Base-by-base conservation (phyloP, 305 asterid species). In the Fraxinus nigra region DNA sequence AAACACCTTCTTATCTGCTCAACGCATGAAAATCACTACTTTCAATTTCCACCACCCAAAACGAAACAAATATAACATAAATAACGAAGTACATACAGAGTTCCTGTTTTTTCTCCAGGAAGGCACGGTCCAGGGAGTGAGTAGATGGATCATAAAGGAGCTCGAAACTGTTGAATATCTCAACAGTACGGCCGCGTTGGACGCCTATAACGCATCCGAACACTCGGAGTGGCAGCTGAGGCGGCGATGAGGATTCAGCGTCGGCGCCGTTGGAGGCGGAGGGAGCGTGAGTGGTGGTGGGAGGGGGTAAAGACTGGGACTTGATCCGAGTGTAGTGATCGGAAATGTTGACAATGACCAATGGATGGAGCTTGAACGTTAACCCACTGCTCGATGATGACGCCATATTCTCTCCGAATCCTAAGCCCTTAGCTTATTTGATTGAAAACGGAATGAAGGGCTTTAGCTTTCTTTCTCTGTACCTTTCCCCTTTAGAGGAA, bases 161-260 rank as follows among this genome's bases (percentile, higher is more conserved):
- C 85, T 95, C 98, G 80, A 95, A 95, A 81, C 94, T 95, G 85
- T 95, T 94, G 89, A 95, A 94, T 91, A 95, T 92, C 98, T 95
- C 99, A 20, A 95, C 98, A 32, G 95, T 93, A 72, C 99, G 96
- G 72, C 98, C 98, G 84, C 91, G 87, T 86, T 95, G 99, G 18
- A 95, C 95, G 26, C 98, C 99, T 89, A 95, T 94, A 33, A 95
- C 99, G 87, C 98, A 94, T 18, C 99, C 99, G 73, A 93, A 94
- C 1, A 95, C 99, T 79, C 98, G 94, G 7, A 90, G 91, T 9
- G 92, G 86, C 0, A 84, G 61, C 24, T 87, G 82, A 26, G 63
- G 85, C 7, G 72, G 78, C 48, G 65, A 63, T 22, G 90, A 80
- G 75, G 85, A 16, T 7, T 67, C 74, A 26, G 74, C 74, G 9